phyloP scores from a whole-genome alignment of 768 basidiomycete species.

The Leccinum truebloodii region DNA sequence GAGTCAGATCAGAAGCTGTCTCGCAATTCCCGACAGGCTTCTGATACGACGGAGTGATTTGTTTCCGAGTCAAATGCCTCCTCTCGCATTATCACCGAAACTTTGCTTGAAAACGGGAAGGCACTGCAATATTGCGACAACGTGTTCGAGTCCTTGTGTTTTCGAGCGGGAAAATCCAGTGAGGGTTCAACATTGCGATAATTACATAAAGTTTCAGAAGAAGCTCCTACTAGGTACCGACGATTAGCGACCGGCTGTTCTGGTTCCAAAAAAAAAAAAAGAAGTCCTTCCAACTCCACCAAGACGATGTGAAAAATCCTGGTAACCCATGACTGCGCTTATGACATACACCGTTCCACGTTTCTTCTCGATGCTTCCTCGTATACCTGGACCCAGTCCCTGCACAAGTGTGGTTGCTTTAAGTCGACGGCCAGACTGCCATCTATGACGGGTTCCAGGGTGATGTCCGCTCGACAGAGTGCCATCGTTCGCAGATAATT shows the following conservation, averaged over 20 bases:
- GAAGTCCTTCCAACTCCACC: neutral
- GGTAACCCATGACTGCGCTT: conserved; percentile 3
- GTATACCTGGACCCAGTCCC: conserved; percentile 30
- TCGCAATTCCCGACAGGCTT: neutral
- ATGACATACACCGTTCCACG: conserved; percentile 6
- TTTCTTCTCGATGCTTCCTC: conserved; percentile 22
- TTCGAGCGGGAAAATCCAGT: too few relatives aligned
- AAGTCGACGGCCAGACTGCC: conserved; percentile 19
- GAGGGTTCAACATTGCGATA: too few relatives aligned
- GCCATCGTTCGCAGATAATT: conserved; percentile 49
- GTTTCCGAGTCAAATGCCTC: neutral
- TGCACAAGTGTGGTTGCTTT: conserved; percentile 27
- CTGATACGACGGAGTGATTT: neutral
- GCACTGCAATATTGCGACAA: neutral
- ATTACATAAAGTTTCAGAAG: neutral
- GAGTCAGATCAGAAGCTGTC: neutral
- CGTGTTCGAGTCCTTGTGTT: too few relatives aligned
- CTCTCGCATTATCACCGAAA: neutral
- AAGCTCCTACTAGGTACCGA: neutral
- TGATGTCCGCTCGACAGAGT: conserved; percentile 49
- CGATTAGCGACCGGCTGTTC: neutral
- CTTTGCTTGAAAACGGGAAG: neutral
- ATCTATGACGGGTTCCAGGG: conserved; percentile 43
- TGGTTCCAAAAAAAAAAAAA: neutral
- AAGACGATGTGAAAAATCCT: neutral